phyloP scores from a whole-genome alignment of 345 rosid species.

The Salix viminalis region DNA sequence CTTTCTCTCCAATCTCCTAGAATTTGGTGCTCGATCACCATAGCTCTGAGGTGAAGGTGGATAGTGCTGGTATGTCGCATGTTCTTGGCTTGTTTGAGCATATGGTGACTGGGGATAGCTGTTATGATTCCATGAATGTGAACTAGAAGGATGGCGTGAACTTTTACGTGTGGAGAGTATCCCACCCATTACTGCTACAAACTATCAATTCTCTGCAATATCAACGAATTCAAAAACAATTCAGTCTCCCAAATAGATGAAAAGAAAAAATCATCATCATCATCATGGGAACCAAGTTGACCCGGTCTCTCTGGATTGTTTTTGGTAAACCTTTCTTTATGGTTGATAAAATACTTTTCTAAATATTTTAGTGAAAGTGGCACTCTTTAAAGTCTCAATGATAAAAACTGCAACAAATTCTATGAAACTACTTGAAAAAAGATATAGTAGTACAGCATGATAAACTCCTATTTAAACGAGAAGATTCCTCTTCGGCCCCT shows the following conservation, averaged over 20 bases:
- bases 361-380: background rate
- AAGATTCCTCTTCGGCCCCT: background rate
- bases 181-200: conserved; percentile 53
- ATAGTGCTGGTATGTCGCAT: conserved; percentile 34
- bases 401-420: background rate
- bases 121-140: conserved; percentile 36
- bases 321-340: background rate
- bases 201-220: conserved; percentile 16
- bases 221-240: conserved; percentile 9
- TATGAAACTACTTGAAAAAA: background rate
- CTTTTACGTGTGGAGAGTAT: conserved; percentile 37
- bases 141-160: conserved; percentile 31
- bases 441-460: background rate
- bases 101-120: conserved; percentile 39
- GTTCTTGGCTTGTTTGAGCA: conserved; percentile 39
- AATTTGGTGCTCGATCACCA: conserved; percentile 26
- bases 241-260: background rate
- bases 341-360: background rate
- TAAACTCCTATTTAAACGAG: background rate
- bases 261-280: background rate
- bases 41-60: conserved; percentile 39
- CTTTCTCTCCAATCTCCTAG: conserved; percentile 56
- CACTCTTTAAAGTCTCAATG: background rate
- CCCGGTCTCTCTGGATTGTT: background rate
- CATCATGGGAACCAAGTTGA: background rate